Evolutionary conservation across 2,329 filamentous ascomycete species (phyloP).

Genomic region (Cercospora zeae-maydis): DNA sequence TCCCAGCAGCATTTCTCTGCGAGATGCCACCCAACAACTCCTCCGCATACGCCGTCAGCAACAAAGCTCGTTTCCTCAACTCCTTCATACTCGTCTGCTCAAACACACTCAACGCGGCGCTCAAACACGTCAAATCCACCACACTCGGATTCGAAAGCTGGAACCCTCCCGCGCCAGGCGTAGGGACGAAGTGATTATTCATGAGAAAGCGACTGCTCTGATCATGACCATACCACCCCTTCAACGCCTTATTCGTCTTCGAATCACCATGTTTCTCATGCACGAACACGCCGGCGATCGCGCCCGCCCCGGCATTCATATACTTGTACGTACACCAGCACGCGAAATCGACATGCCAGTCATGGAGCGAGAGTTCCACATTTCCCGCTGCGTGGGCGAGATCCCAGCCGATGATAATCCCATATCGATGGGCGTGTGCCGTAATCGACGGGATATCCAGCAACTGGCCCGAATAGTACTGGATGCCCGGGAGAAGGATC

Average conservation of each 20-base stretch:
- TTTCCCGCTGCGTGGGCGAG: conserved; percentile 84
- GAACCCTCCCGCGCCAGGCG: conserved; percentile 72
- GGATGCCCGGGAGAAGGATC: conserved; percentile 77
- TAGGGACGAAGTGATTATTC: conserved; percentile 75
- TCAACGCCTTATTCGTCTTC: conserved; percentile 43
- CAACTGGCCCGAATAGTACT: conserved; percentile 87
- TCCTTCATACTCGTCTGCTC: conserved; percentile 64
- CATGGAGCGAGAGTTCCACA: conserved; percentile 72
- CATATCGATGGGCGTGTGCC: conserved; percentile 65
- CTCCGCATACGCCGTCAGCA: conserved; percentile 74
- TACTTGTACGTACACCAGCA: conserved; percentile 96
- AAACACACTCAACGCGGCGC: conserved; percentile 70
- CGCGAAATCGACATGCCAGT: conserved; percentile 89
- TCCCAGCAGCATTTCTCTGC: conserved; percentile 17
- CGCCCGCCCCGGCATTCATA: conserved; percentile 80
- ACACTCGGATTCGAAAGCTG: conserved; percentile 81
- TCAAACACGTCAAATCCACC: conserved; percentile 69
- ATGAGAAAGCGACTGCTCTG: conserved; percentile 74
- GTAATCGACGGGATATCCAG: conserved; percentile 82
- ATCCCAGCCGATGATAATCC: conserved; percentile 79
- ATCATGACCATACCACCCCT: conserved; percentile 84
- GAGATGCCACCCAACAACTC: conserved; percentile 50
- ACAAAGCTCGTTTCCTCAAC: conserved; percentile 66
- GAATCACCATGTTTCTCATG: conserved; percentile 67
- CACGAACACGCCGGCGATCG: conserved; percentile 76